A percentile compares a stretch with the other conserved stretches of the same genome.
Conservation (phyloP, 331 rosid genomes). For the Spiraea crenata region DNA sequence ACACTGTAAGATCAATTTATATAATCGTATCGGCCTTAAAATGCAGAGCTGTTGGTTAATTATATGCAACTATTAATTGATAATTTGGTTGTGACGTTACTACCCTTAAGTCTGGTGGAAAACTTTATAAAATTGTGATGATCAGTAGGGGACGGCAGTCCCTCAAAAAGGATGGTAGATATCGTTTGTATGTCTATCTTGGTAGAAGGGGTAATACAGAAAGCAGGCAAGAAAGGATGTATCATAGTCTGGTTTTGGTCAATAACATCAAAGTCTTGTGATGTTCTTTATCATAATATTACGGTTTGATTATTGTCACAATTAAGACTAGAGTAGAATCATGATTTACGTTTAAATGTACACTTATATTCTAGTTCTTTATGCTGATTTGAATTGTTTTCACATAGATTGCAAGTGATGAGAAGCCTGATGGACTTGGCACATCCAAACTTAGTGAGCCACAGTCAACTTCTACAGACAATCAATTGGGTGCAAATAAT, state of each 20-base stretch:
- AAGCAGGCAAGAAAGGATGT: not conserved
- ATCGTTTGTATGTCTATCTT: not conserved
- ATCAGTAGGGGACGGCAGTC: not conserved
- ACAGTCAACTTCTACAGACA: conserved; percentile 40
- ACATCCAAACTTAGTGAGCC: conserved; percentile 46
- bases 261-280: not conserved
- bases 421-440: conserved; percentile 51
- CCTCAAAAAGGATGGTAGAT: not conserved
- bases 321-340: conserved; percentile 7
- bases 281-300: not conserved
- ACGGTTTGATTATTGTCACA: conserved; percentile 15
- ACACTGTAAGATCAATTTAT: conserved; percentile 49
- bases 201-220: not conserved
- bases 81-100: too few relatives aligned
- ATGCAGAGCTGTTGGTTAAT: not conserved
- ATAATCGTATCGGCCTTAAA: conserved; percentile 6
- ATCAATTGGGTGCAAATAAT: conserved; percentile 41
- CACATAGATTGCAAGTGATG: conserved; percentile 53
- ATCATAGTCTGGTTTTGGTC: not conserved
- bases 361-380: conserved; percentile 22
- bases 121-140: not conserved
- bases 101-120: not conserved
- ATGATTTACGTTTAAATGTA: conserved; percentile 10
- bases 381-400: conserved; percentile 27
- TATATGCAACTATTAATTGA: too few relatives aligned